Conservation (phyloP, 306 rosid species). For the Potentilla sterilis region DNA sequence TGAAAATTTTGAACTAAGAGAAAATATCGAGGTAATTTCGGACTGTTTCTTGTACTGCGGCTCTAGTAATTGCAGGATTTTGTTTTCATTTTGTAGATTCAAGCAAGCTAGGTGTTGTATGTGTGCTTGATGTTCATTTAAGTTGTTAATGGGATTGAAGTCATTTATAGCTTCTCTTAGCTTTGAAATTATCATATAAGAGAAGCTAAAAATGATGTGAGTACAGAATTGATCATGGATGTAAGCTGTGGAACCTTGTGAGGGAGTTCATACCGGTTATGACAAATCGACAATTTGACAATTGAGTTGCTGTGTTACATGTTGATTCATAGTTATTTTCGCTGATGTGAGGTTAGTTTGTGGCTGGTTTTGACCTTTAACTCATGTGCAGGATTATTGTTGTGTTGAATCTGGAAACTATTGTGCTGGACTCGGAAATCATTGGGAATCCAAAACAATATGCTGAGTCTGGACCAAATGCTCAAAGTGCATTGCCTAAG, state of each 20-base stretch:
- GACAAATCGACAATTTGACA: not conserved
- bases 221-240: not conserved
- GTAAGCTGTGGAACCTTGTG: constrained; percentile 15
- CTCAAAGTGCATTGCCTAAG: constrained; percentile 33
- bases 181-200: not conserved
- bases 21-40: not conserved
- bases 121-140: not conserved
- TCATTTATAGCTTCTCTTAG: no score
- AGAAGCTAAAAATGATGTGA: not conserved
- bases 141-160: not conserved
- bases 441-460: constrained; percentile 71
- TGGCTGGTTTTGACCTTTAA: constrained; percentile 13
- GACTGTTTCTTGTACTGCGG: no score
- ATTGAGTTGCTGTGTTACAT: no score
- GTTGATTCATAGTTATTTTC: not conserved
- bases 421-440: constrained; percentile 61
- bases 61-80: not conserved
- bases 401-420: constrained; percentile 81
- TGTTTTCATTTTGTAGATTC: not conserved
- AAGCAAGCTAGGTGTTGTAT: not conserved
- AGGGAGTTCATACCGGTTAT: not conserved
- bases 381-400: constrained; percentile 63
- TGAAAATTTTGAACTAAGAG: not conserved
- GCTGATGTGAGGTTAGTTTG: not conserved
- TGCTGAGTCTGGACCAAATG: constrained; percentile 41